A percentile compares a stretch with the other conserved stretches of the same genome.
Evolutionary conservation across 805 yeast genomes (phyloP).

Genomic region (Kodamaea kaohsiungensis): DNA sequence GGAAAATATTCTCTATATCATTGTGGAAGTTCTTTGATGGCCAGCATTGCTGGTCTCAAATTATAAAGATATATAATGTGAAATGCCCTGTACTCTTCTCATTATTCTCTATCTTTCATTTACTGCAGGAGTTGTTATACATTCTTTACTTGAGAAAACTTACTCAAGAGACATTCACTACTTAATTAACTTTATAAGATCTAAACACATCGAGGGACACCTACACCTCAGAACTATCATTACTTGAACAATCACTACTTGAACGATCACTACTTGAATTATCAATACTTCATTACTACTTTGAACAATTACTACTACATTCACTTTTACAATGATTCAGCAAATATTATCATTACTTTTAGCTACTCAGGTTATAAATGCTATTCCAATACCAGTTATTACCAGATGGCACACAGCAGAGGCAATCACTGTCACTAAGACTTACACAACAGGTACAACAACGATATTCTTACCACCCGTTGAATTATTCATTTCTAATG

Average conservation of each 20-base stretch:
- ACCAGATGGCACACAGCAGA: conserved; percentile 59
- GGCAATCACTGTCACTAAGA: conserved; percentile 47
- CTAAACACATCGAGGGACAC: background rate
- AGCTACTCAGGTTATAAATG: conserved; percentile 22
- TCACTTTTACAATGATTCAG: conserved; percentile 2
- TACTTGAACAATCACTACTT: background rate
- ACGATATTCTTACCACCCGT: conserved; percentile 54
- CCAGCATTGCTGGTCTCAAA: background rate
- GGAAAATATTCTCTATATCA: background rate
- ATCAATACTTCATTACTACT: too few relatives aligned
- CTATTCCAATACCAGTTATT: conserved; percentile 43
- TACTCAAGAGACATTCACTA: conserved; percentile 2
- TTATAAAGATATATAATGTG: background rate
- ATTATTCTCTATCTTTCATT: background rate
- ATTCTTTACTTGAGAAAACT: background rate
- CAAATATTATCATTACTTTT: conserved; percentile 14
- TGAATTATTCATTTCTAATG: conserved; percentile 51
- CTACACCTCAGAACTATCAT: background rate
- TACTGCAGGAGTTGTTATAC: background rate
- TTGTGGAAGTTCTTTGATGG: background rate
- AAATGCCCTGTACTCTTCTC: background rate
- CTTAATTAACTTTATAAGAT: background rate
- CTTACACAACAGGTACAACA: conserved; percentile 47
- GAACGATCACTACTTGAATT: background rate
- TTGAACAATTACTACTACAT: background rate